Base-by-base conservation (phyloP, 768 basidiomycete species). In the Clavaria fumosa region DNA sequence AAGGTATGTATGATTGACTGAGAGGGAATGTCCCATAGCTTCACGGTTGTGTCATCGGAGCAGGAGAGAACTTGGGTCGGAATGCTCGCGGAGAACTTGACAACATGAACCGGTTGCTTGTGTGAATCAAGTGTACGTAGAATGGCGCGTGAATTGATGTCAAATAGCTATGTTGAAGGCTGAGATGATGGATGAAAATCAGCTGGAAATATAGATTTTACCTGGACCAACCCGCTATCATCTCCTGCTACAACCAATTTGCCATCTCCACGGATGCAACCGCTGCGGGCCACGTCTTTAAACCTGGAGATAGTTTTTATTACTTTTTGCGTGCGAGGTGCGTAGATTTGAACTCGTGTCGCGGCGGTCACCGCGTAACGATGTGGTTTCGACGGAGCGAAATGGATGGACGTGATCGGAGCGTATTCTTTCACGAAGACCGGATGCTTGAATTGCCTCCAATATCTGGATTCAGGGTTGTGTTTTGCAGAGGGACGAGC, bases 361-460 rank as follows among this genome's bases (percentile, higher is more conserved):
- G 88, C 89, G 2, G 90, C 84, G 19, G 91, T 95, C 39, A 97
- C 90, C 18, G 90, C 93, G 64, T 91, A 96, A 51, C 82, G 67
- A 54, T 99, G 89, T 4, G 93, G 93, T 55, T 74, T 78, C 19
- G 81, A 62, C 1, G 75, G 75, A 1, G 86, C 75, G 58, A 97
- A 97, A 54, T 96, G 86, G 22, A 99, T 68, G 11, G 84, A 85
- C 38, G 93, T 96, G 47, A 99, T 78, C 11, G 91, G 89, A 0
- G 89, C 88, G 53, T 93, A 93, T 63, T 96, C 88, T 59, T 95
- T 96, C 55, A 97, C 71, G 56, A 97, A 99, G 1, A 96, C 82
- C 3, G 86, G 86, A 42, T 82, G 69, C 47, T 77, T 85, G 59
- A 82, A 89, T 49, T 80, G 76, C 32, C 85, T 70, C 86, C 86